These are phyloP conservation scores for Fimicolochytrium jonesii DNA, from an alignment of 192 early-diverging fungal species.

Conservation along the genomic window DNA sequence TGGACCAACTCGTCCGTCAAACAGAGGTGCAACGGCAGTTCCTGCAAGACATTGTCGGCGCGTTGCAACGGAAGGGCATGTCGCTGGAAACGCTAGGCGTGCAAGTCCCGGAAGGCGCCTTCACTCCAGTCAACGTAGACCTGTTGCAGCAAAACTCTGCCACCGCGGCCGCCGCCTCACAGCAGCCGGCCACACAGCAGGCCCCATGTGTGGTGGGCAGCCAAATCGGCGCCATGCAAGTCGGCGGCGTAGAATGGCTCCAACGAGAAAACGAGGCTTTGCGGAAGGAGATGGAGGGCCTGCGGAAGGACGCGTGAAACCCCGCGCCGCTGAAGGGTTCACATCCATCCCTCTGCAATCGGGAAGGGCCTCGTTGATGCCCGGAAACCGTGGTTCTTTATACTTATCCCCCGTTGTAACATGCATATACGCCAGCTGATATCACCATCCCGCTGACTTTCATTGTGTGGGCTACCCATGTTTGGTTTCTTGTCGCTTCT, in stretches of 20 bases:
- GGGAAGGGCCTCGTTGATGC: too few relatives aligned
- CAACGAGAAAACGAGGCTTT: not conserved
- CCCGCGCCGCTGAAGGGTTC: too few relatives aligned
- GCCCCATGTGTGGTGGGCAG: not conserved
- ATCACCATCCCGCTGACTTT: too few relatives aligned
- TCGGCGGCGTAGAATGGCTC: not conserved
- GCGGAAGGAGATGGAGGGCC: not conserved
- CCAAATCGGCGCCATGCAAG: not conserved
- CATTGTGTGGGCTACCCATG: too few relatives aligned
- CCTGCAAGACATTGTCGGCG: slow-evolving; percentile 12
- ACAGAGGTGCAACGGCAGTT: slow-evolving; percentile 19
- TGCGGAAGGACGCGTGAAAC: too few relatives aligned
- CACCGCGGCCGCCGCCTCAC: too few relatives aligned
- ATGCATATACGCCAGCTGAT: too few relatives aligned
- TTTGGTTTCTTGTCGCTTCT: too few relatives aligned
- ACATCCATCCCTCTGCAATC: too few relatives aligned
- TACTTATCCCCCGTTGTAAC: too few relatives aligned
- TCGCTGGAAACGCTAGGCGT: slow-evolving; percentile 7
- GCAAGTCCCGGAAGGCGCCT: not conserved
- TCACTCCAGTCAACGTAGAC: not conserved
- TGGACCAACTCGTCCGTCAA: slow-evolving; percentile 3
- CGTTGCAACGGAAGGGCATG: not conserved
- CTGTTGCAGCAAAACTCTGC: not conserved
- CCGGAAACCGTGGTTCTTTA: too few relatives aligned
- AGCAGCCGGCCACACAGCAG: not conserved